A percentile compares a stretch with the other conserved stretches of the same genome.
Evolutionary conservation across 2,329 filamentous ascomycete genomes (phyloP).

Genomic region (Pyrenochaeta sp.): DNA sequence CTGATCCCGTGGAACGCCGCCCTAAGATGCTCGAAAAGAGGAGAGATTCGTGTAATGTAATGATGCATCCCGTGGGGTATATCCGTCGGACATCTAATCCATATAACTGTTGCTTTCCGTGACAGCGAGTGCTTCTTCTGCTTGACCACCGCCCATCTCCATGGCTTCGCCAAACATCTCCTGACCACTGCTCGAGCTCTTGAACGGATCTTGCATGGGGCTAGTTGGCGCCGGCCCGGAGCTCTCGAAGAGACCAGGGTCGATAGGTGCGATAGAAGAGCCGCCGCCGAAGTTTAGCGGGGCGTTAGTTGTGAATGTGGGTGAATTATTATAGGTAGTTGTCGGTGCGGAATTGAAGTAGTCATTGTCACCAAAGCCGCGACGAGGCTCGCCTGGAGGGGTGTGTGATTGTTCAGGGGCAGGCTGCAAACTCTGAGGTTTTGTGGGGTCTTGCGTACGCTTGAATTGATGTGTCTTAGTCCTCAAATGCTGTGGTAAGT

Average conservation of each 20-base stretch:
- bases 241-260: constrained; percentile 49
- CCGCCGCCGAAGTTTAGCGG: constrained; percentile 40
- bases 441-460: constrained; percentile 62
- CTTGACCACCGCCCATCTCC: constrained; percentile 47
- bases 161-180: constrained; percentile 49
- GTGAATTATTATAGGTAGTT: constrained; percentile 43
- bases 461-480: constrained; percentile 65
- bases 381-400: constrained; percentile 48
- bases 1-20: constrained; percentile 14
- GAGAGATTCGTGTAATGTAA: neutral
- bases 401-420: constrained; percentile 49
- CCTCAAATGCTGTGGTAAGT: constrained; percentile 83
- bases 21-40: constrained; percentile 18
- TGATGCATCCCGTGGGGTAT: neutral
- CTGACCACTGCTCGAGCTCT: constrained; percentile 46
- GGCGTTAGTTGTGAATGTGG: constrained; percentile 42
- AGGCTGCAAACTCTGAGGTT: constrained; percentile 45
- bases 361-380: constrained; percentile 39
- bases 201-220: constrained; percentile 48
- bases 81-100: constrained; percentile 32
- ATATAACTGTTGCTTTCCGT: constrained; percentile 46
- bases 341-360: constrained; percentile 43
- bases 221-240: constrained; percentile 39
- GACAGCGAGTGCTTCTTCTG: constrained; percentile 48
- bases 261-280: constrained; percentile 43